A percentile compares a stretch with the other conserved stretches of the same genome.
Conservation (phyloP, 805 yeast species). For the Komagataella pseudopastoris region DNA sequence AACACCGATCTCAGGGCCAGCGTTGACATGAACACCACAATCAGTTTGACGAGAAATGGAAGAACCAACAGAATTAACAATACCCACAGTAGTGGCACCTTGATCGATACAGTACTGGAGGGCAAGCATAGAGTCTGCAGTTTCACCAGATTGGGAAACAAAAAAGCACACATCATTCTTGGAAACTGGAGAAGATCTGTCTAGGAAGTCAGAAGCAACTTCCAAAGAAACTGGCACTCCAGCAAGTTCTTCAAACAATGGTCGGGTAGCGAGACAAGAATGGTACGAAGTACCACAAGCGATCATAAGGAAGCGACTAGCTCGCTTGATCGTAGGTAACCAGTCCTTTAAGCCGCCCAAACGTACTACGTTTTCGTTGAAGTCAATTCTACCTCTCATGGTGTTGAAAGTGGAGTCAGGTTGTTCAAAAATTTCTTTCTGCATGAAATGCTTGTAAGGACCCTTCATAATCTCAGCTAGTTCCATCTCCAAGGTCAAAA, state of each 20-base stretch:
- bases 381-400: constrained; percentile 98
- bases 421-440: constrained; percentile 96
- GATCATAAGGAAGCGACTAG: constrained; percentile 92
- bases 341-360: constrained; percentile 84
- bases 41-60: constrained; percentile 93
- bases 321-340: constrained; percentile 81
- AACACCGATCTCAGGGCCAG: constrained; percentile 99
- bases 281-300: constrained; percentile 99
- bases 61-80: constrained; percentile 95
- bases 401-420: constrained; percentile 97
- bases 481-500: constrained; percentile 94
- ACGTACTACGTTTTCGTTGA: constrained; percentile 59
- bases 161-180: constrained; percentile 96
- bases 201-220: constrained; percentile 89
- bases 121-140: constrained; percentile 94
- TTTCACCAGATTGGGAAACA: constrained; percentile 98
- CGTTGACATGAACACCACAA: constrained; percentile 98
- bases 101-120: constrained; percentile 91
- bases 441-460: constrained; percentile 92
- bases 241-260: constrained; percentile 90
- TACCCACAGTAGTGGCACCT: constrained; percentile 95
- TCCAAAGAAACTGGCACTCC: constrained; percentile 91
- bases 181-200: constrained; percentile 91
- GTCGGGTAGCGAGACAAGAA: constrained; percentile 94
- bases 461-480: constrained; percentile 98